These are phyloP conservation scores for Botrytis pseudocinerea DNA, from an alignment of 2,329 filamentous ascomycete species.

Conservation along the genomic window DNA sequence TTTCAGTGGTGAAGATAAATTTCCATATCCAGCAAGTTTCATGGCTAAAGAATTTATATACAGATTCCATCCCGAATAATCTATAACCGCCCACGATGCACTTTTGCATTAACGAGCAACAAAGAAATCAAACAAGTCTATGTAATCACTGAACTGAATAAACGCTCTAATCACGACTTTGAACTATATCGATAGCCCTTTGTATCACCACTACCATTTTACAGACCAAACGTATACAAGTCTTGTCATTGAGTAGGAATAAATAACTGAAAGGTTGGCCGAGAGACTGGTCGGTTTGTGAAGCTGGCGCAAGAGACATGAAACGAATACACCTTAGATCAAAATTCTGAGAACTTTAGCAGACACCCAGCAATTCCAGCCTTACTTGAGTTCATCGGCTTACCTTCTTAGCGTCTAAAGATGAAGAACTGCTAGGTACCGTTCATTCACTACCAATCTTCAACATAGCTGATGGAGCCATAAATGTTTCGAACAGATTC, in stretches of 20 bases:
- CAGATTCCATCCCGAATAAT: not conserved
- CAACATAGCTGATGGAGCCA: not conserved
- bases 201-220: not conserved
- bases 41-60: not conserved
- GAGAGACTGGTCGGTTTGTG: not conserved
- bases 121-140: not conserved
- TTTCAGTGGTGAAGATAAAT: not conserved
- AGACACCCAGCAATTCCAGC: not conserved
- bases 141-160: not conserved
- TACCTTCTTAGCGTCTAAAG: not conserved
- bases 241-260: not conserved
- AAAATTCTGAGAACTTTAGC: not conserved
- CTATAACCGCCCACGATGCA: not conserved
- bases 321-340: not conserved
- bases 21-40: not conserved
- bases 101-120: not conserved
- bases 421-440: not conserved
- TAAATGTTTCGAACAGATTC: not conserved
- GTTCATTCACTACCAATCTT: not conserved
- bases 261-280: not conserved
- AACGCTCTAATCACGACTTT: not conserved
- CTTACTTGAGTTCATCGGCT: not conserved
- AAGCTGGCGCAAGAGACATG: not conserved
- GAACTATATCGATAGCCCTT: not conserved
- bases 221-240: not conserved